phyloP scores from a whole-genome alignment of 768 basidiomycete genomes.

The Kockovaella imperatae region DNA sequence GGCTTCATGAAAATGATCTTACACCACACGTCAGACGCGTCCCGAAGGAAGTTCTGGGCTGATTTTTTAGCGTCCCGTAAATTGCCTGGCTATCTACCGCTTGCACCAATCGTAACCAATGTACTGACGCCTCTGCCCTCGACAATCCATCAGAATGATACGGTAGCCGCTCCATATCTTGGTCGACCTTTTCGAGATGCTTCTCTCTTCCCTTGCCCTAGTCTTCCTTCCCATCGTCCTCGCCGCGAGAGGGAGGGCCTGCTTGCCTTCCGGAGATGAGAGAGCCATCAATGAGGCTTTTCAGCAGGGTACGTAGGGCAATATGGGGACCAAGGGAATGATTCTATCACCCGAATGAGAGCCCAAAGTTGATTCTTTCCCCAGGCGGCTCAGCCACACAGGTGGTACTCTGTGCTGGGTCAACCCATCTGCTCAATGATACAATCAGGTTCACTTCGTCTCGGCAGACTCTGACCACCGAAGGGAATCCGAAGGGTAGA shows the following conservation, averaged over 20 bases:
- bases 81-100: too few species aligned
- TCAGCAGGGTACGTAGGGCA: not conserved
- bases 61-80: too few species aligned
- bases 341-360: not conserved
- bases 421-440: slow-evolving; percentile 36
- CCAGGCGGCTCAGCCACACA: slow-evolving; percentile 37
- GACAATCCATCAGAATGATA: too few species aligned
- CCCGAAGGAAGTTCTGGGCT: too few species aligned
- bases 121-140: too few species aligned
- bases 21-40: too few species aligned
- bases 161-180: too few species aligned
- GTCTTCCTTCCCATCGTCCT: not conserved
- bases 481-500: slow-evolving; percentile 36
- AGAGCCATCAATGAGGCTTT: not conserved
- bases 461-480: slow-evolving; percentile 41
- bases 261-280: not conserved
- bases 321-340: not conserved
- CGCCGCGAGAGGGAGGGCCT: not conserved
- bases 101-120: too few species aligned
- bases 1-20: too few species aligned
- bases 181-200: not conserved
- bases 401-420: slow-evolving; percentile 42
- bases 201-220: not conserved
- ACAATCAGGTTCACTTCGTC: slow-evolving; percentile 40
- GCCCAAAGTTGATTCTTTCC: too few species aligned